Conservation (phyloP, 2,329 filamentous ascomycete genomes). For the Talaromyces funiculosus region DNA sequence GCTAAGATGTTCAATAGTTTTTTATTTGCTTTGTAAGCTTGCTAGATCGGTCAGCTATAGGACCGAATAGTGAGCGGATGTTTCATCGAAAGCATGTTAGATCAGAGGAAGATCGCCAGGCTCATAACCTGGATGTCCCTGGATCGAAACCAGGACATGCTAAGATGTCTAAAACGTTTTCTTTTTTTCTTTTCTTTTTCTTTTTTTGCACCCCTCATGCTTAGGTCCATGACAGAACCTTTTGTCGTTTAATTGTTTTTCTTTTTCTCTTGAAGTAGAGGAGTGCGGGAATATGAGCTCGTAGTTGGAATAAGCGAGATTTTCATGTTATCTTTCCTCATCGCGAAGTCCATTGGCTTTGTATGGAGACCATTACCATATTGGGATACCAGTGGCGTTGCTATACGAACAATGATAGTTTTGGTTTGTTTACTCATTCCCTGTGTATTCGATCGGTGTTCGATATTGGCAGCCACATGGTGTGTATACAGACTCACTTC, state of each 20-base stretch:
- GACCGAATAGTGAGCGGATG: not conserved
- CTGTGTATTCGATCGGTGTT: no score
- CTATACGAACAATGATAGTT: no score
- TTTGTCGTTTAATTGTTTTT: not conserved
- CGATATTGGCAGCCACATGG: no score
- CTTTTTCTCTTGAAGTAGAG: not conserved
- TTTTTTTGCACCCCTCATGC: not conserved
- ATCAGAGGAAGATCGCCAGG: conserved; percentile 1
- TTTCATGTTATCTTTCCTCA: no score
- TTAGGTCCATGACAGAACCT: not conserved
- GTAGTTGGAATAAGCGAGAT: no score
- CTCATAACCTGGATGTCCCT: conserved; percentile 2
- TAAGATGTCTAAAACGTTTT: not conserved
- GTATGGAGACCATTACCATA: not conserved
- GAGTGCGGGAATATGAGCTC: no score
- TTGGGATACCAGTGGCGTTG: no score
- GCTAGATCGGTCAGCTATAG: not conserved
- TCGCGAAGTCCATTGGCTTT: no score
- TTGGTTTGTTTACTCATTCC: no score
- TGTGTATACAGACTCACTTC: no score
- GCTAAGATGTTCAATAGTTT: not conserved
- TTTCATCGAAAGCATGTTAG: conserved; percentile 1
- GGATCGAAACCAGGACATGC: conserved; percentile 4
- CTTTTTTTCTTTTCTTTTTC: not conserved
- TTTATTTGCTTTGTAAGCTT: not conserved